Conservation (phyloP, 2,329 filamentous ascomycete species). For the Fusarium chuoi region DNA sequence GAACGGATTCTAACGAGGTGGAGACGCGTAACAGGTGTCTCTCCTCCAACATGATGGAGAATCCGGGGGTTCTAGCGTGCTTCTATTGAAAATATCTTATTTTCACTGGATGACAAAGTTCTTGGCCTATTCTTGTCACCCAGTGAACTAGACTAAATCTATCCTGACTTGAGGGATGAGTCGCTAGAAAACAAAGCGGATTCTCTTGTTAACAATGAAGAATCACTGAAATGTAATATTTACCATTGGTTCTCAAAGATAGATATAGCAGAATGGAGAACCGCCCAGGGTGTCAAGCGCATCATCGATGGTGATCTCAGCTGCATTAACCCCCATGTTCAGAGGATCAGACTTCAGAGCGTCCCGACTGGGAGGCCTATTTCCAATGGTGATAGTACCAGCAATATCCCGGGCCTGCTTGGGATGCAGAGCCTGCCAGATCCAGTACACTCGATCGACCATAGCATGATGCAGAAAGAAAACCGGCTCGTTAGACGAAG, state of each 20-base stretch:
- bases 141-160: neutral
- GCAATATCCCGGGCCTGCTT: neutral
- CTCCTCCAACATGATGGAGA: neutral
- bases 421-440: constrained; percentile 8
- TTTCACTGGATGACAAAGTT: neutral
- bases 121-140: accelerated
- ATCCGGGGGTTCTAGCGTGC: neutral
- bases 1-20: neutral
- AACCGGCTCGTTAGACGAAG: constrained; percentile 1
- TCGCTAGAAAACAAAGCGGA: neutral
- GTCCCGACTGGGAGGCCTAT: neutral
- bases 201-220: accelerated
- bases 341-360: neutral
- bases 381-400: constrained; percentile 6
- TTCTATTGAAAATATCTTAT: neutral
- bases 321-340: constrained; percentile 1
- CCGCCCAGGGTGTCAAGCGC: neutral
- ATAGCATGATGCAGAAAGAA: constrained; percentile 15
- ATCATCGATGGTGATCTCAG: neutral
- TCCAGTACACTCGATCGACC: constrained; percentile 9
- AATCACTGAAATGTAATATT: too few relatives aligned
- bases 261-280: neutral
- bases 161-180: neutral
- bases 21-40: neutral
- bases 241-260: neutral